Evolutionary conservation across 2,329 filamentous ascomycete genomes (phyloP).

Genomic region (Cytospora paraplurivora): DNA sequence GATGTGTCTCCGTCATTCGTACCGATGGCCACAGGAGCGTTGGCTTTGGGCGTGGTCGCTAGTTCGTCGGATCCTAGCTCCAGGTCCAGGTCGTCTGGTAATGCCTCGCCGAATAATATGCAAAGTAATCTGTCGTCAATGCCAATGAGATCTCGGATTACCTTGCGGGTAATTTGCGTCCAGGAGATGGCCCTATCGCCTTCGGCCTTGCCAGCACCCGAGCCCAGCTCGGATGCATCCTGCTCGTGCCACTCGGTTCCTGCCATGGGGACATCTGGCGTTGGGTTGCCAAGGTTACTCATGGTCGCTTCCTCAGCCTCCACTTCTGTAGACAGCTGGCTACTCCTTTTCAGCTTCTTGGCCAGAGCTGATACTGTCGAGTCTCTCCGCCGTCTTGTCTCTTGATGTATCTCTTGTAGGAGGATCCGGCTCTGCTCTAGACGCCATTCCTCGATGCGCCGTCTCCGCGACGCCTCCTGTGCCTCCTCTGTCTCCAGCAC

Average conservation of each 20-base stretch:
- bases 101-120: slow-evolving; percentile 80
- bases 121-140: slow-evolving; percentile 85
- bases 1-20: slow-evolving; percentile 43
- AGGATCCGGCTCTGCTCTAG: slow-evolving; percentile 86
- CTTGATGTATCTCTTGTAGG: slow-evolving; percentile 84
- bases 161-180: slow-evolving; percentile 78
- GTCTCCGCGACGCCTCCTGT: slow-evolving; percentile 72
- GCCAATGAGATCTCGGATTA: slow-evolving; percentile 87
- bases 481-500: slow-evolving; percentile 56
- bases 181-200: slow-evolving; percentile 69
- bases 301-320: slow-evolving; percentile 38
- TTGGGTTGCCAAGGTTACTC: slow-evolving; percentile 36
- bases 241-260: slow-evolving; percentile 56
- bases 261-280: slow-evolving; percentile 43
- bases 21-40: slow-evolving; percentile 10
- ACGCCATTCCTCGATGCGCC: slow-evolving; percentile 88
- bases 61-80: slow-evolving; percentile 45
- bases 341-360: slow-evolving; percentile 34
- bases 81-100: slow-evolving; percentile 53
- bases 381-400: slow-evolving; percentile 71
- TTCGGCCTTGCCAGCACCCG: slow-evolving; percentile 39
- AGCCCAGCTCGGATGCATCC: slow-evolving; percentile 42
- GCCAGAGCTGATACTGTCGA: slow-evolving; percentile 54
- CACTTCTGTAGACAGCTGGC: slow-evolving; percentile 27
- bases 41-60: slow-evolving; percentile 41